Conservation (phyloP, 1,139 yeast genomes). For the Candida glucosophila region DNA sequence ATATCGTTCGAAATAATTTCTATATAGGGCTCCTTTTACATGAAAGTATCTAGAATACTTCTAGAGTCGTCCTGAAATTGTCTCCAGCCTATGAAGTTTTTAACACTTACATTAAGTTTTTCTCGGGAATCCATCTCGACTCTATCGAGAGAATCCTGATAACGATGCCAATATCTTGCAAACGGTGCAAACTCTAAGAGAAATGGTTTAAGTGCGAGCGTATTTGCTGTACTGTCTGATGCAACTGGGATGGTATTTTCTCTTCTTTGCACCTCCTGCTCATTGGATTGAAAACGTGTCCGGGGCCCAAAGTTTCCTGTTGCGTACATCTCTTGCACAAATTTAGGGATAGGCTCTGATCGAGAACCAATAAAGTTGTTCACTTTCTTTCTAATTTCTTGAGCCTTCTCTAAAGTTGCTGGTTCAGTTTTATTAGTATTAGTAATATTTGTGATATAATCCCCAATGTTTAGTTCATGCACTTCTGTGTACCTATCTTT, state of each 20-base stretch:
- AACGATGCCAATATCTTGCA: conserved; percentile 26
- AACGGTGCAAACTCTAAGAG: conserved; percentile 25
- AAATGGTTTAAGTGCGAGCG: conserved; percentile 12
- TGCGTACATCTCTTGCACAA: conserved; percentile 9
- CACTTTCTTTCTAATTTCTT: conserved; percentile 5
- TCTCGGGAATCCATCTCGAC: conserved; percentile 13
- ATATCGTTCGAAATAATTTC: conserved; percentile 1
- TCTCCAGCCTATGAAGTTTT: conserved; percentile 25
- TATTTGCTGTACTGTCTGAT: conserved; percentile 10
- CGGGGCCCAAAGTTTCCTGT: conserved; percentile 7
- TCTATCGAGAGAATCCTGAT: conserved; percentile 20
- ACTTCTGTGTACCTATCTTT: conserved; percentile 12
- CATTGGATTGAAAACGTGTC: conserved; percentile 9
- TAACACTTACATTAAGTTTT: conserved; percentile 15
- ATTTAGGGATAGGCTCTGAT: conserved; percentile 14
- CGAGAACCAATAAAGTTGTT: conserved; percentile 20
- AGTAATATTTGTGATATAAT: conserved; percentile 6
- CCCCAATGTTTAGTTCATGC: conserved; percentile 29
- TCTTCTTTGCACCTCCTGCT: conserved; percentile 1
- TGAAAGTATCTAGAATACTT: conserved; percentile 7
- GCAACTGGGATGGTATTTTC: conserved; percentile 12
- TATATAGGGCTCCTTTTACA: conserved; percentile 3
- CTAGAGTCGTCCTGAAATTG: conserved; percentile 21
- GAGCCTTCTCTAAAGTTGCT: neutral
- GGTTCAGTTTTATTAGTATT: neutral